phyloP scores from a whole-genome alignment of 805 yeast species.

The Candida stauntonica region DNA sequence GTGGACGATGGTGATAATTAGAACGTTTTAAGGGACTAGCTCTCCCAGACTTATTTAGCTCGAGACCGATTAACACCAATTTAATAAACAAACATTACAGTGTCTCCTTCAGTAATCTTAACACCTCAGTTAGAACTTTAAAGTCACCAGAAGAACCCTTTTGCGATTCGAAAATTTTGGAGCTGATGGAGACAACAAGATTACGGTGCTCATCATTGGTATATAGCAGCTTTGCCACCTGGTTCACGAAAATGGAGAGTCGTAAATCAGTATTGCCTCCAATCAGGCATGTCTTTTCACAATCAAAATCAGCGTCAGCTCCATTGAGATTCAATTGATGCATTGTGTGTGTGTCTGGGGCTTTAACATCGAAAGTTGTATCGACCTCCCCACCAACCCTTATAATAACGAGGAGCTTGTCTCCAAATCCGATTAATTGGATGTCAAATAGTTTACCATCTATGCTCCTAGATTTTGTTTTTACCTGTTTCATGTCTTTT shows the following conservation, averaged over 20 bases:
- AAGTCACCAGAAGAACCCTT: conserved; percentile 9
- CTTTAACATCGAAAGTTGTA: conserved; percentile 22
- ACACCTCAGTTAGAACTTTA: conserved; percentile 15
- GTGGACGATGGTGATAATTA: conserved; percentile 50
- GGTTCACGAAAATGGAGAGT: conserved; percentile 20
- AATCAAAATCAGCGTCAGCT: conserved; percentile 36
- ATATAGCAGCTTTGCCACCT: conserved; percentile 22
- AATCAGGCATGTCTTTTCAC: conserved; percentile 23
- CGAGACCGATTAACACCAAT: too few species aligned
- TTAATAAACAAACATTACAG: too few species aligned
- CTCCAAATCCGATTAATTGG: conserved; percentile 28
- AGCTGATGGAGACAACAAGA: conserved; percentile 23
- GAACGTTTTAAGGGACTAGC: too few species aligned
- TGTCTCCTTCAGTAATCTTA: conserved; percentile 13
- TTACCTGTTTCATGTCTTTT: too few species aligned
- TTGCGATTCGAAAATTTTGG: conserved; percentile 19
- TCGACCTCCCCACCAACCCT: conserved; percentile 38
- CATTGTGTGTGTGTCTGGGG: conserved; percentile 20
- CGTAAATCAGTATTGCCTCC: conserved; percentile 19
- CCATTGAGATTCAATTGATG: conserved; percentile 6
- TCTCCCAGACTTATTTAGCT: too few species aligned
- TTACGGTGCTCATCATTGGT: conserved; percentile 16
- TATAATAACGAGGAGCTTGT: conserved; percentile 37
- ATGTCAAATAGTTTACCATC: conserved; percentile 4
- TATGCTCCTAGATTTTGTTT: too few species aligned